Base-by-base conservation (phyloP, 2,329 filamentous ascomycete genomes). In the Claviceps quebecensis region DNA sequence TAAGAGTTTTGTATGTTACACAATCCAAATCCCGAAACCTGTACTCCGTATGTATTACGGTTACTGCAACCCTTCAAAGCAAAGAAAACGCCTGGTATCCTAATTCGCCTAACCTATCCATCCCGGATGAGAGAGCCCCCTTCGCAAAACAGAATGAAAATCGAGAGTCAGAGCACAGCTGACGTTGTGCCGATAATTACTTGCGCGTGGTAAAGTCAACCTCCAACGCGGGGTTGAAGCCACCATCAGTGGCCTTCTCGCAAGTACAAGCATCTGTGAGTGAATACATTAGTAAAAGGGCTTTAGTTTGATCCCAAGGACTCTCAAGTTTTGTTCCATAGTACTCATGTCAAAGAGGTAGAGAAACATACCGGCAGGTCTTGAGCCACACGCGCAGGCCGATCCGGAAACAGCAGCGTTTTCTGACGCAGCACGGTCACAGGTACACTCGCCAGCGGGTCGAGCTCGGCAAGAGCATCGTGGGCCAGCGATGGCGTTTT, bases 391-490 rank as follows among this genome's bases (percentile, higher is more conserved):
- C 7, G 79, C 73, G 66, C 90, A 95, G 5, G 84, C 76, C 43
- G 72, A 70, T 17, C 83, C 84, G 3, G 69, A 55, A 6, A 72
- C 64, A 47, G 74, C 67, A n/a, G 71, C 66, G 69, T 94, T 94
- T 74, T 94, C 87, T 19, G 72, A 71, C 3, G 70, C 61, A 1
- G 86, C 76, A 51, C 86, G 80, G 57, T 87, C 84, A 65, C 89
- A 95, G 38, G 84, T 94, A 72, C 89, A 95, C 61, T 82, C 72
- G 54, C 86, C 86, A 53, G 84, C 86, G 22, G 86, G 84, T 52
- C 88, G 83, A 59, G 85, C 81, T 59, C 87, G 80, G 74, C 89
- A 95, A 45, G 86, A 89, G 76, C 88, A 95, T 59, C 87, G 77
- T 40, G 86, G 76, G 6, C 87, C 87, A 6, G 73, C 67, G 52